phyloP scores from a whole-genome alignment of 2,329 filamentous ascomycete genomes.

The Penicillium digitatum region DNA sequence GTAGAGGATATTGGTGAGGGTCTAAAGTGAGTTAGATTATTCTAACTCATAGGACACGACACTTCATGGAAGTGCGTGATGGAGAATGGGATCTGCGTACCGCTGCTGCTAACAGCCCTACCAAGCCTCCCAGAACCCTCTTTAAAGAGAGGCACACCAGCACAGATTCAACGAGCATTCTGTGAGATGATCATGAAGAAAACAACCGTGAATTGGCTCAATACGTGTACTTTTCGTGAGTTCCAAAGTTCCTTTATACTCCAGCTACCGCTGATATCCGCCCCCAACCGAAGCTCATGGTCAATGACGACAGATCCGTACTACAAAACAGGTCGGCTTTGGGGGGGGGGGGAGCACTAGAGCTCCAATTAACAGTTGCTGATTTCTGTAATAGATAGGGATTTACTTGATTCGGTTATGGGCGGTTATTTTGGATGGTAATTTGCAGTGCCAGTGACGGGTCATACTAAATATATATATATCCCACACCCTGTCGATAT shows the following conservation, averaged over 20 bases:
- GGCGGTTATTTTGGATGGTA: slow-evolving; percentile 1
- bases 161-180: slow-evolving; percentile 25
- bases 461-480: slow-evolving; percentile 8
- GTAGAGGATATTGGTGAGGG: slow-evolving; percentile 31
- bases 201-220: not conserved
- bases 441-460: not conserved
- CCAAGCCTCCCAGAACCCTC: slow-evolving; percentile 14
- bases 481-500: not conserved
- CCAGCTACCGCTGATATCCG: slow-evolving; percentile 16
- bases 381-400: not conserved
- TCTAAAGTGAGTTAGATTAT: slow-evolving; percentile 14
- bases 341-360: not conserved
- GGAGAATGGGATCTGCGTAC: slow-evolving; percentile 13
- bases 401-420: not conserved
- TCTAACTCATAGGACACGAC: not conserved
- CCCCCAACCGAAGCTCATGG: slow-evolving; percentile 16
- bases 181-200: slow-evolving; percentile 6
- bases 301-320: slow-evolving; percentile 15
- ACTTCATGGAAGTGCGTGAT: not conserved
- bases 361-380: not conserved
- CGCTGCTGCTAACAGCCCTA: slow-evolving; percentile 16
- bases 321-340: not conserved
- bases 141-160: slow-evolving; percentile 18
- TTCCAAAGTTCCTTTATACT: slow-evolving; percentile 18
- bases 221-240: not conserved